Evolutionary conservation across 2,329 filamentous ascomycete genomes (phyloP), one percentile per base, ranked within the genome.

Genomic region (Apiospora marii): DNA sequence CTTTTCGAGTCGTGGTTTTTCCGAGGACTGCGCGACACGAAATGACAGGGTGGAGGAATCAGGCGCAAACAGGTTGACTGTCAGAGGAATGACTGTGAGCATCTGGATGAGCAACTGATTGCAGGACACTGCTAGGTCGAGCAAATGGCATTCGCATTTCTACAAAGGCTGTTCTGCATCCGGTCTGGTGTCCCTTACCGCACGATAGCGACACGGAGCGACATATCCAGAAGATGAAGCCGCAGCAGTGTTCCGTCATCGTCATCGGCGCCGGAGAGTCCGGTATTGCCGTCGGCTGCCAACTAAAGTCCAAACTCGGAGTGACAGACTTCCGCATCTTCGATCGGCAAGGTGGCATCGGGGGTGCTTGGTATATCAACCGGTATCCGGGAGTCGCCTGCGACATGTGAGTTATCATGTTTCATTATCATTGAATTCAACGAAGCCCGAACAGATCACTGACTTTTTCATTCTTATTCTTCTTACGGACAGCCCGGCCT

Each of bases 281-380:
- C 0, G 91, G 87, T 27, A 90, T 92, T 71, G 89, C 88, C 3
- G 86, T 91, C 77, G 90, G 87, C 10, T 90, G 88, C 58, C 87
- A 87, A 34, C 79, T 92, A 70, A 88, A 90, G 76, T 82, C 88
- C 24, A 86, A 86, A 79, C 85, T 92, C 58, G 86, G 85, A 43
- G 89, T 90, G 71, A 86, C 87, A 74, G 89, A 91, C 73, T 86
- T 92, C 75, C 83, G 84, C 41, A 85, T 92, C 77, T 92, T 92
- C 73, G 91, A 92, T 34, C 84, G 87, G 16, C 83, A 89, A 73
- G 81, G 83, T 4, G 85, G 86, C 3, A 83, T 92, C 61, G 91
- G 91, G 44, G 91, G 91, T 10, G 92, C 90, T 1, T 93, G 91
- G 91, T 86, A 85, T 80, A 86, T 86, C 64, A 92, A 92, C 78